These are phyloP conservation scores for Diplodia scrobiculata DNA, from an alignment of 2,329 filamentous ascomycete genomes.

Conservation along the genomic window DNA sequence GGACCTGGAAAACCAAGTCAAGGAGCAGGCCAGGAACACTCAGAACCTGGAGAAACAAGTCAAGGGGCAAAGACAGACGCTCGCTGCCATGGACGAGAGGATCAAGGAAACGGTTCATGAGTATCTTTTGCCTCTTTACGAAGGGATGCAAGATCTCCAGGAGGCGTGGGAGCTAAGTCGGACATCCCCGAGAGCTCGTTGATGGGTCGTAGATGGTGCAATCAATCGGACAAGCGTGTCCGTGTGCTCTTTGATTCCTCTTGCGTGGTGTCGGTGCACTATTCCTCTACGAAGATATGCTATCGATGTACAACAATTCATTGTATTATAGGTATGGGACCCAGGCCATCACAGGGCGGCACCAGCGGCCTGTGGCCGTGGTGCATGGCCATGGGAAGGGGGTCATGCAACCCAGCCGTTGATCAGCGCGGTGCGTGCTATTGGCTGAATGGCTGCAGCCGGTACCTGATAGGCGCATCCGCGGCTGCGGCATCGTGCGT, in stretches of 20 bases:
- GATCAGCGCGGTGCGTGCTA: neutral
- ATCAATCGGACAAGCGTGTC: neutral
- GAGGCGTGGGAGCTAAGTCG: too few species aligned
- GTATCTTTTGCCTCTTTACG: neutral
- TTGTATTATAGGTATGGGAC: neutral
- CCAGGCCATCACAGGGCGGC: too few species aligned
- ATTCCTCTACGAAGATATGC: neutral
- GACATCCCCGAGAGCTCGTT: too few species aligned
- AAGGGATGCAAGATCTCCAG: neutral
- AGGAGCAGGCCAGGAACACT: neutral
- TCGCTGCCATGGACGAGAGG: neutral
- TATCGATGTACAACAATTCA: neutral
- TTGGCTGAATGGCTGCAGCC: neutral
- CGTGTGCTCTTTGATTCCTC: too few species aligned
- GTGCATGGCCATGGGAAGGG: neutral
- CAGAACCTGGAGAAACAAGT: neutral
- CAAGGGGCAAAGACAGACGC: neutral
- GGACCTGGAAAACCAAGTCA: neutral
- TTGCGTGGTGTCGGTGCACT: neutral
- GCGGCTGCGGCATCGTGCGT: neutral
- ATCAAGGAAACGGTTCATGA: neutral
- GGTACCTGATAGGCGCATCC: slow-evolving; percentile 6
- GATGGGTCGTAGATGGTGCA: too few species aligned
- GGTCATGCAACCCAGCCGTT: neutral
- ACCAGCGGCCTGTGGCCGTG: too few species aligned